These are phyloP conservation scores for Quercus lobata DNA, from an alignment of 331 rosid species.

Conservation along the genomic window DNA sequence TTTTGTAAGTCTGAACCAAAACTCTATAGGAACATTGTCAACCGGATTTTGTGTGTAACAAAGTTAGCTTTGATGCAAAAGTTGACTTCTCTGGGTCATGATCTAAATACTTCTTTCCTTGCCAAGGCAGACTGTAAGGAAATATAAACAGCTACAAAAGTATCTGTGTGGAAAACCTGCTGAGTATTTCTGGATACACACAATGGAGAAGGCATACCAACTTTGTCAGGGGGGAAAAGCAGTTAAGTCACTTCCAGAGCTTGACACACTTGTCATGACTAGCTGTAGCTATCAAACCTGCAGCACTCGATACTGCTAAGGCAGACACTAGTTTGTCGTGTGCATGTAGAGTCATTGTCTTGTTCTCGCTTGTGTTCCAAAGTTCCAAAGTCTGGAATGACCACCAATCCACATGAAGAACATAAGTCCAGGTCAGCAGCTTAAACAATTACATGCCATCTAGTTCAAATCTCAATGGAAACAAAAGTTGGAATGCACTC, in stretches of 20 bases:
- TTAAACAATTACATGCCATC: background rate
- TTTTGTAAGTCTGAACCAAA: constrained; percentile 6
- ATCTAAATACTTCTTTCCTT: constrained; percentile 16
- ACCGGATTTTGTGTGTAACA: background rate
- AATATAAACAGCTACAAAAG: constrained; percentile 1
- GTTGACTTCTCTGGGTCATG: constrained; percentile 2
- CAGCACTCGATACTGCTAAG: constrained; percentile 54
- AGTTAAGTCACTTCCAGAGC: constrained; percentile 56
- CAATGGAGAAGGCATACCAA: constrained; percentile 4
- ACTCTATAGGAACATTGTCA: background rate
- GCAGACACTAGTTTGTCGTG: constrained; percentile 62
- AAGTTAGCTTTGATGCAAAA: background rate
- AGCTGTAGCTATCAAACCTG: constrained; percentile 69
- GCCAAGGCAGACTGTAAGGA: background rate
- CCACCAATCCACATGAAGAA: constrained; percentile 5
- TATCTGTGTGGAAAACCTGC: background rate
- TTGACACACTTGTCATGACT: constrained; percentile 71
- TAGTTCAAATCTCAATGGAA: background rate
- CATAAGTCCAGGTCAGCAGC: background rate
- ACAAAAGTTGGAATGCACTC: background rate
- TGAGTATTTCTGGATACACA: background rate
- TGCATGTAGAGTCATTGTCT: constrained; percentile 43
- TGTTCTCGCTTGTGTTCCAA: constrained; percentile 62
- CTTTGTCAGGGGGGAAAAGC: background rate
- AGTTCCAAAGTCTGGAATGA: constrained; percentile 53